A percentile compares a stretch with the other conserved stretches of the same genome.
phyloP scores from a whole-genome alignment of 306 rosid genomes.

The Begonia masoniana region DNA sequence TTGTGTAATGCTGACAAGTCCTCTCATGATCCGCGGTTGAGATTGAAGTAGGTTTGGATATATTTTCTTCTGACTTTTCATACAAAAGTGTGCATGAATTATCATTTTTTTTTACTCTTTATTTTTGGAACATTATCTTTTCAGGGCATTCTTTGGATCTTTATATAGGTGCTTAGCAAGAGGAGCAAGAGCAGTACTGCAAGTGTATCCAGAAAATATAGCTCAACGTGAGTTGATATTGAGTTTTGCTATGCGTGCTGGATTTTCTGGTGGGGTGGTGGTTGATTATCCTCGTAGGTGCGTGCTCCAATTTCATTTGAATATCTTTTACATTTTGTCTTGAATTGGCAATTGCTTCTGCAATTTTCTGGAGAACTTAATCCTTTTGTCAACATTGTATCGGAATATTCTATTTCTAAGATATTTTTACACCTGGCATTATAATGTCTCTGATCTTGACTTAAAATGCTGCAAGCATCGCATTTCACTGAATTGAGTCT shows the following conservation, averaged over 20 bases:
- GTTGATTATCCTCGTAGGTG: conserved; percentile 96
- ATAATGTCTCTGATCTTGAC: no score
- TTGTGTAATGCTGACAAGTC: conserved; percentile 93
- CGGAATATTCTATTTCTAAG: no score
- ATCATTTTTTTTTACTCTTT: no score
- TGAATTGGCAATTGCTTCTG: no score
- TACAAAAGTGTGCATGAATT: no score
- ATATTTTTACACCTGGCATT: no score
- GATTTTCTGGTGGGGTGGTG: conserved; percentile 85
- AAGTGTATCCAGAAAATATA: conserved; percentile 67
- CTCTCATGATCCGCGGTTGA: conserved; percentile 64
- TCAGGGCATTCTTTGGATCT: conserved; percentile 84
- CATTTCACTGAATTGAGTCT: no score
- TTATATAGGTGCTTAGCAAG: conserved; percentile 66
- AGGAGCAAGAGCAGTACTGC: conserved; percentile 92
- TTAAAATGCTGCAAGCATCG: no score
- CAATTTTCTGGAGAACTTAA: no score
- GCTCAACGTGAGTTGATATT: conserved; percentile 69
- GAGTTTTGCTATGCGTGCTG: conserved; percentile 77
- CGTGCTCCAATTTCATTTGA: not conserved
- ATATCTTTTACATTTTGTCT: not conserved
- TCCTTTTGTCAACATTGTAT: no score
- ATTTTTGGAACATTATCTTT: not conserved
- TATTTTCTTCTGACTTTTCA: not conserved
- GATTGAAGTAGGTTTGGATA: conserved; percentile 59